These are phyloP conservation scores for Leccinellum rugosiceps DNA, from an alignment of 768 basidiomycete species.

Conservation along the genomic window DNA sequence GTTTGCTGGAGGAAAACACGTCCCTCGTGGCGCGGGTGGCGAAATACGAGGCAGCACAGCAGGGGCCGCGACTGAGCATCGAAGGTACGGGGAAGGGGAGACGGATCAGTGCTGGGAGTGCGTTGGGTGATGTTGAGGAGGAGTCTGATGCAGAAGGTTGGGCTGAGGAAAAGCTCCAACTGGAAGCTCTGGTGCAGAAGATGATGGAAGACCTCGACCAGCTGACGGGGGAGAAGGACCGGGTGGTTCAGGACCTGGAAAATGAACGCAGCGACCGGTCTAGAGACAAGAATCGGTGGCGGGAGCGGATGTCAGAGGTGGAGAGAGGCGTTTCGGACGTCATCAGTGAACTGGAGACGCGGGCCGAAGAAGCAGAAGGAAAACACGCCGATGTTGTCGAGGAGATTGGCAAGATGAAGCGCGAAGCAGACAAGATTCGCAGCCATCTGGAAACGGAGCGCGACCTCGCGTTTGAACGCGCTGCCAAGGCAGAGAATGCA, in stretches of 20 bases:
- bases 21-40: constrained; percentile 52
- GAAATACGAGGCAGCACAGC: constrained; percentile 48
- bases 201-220: constrained; percentile 35
- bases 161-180: constrained; percentile 64
- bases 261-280: constrained; percentile 56
- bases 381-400: constrained; percentile 38
- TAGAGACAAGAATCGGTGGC: constrained; percentile 68
- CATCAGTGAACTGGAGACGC: constrained; percentile 60
- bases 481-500: constrained; percentile 59
- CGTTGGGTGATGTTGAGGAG: constrained; percentile 61
- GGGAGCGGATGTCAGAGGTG: constrained; percentile 66
- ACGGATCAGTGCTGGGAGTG: constrained; percentile 51
- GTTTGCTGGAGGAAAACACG: constrained; percentile 85
- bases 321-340: constrained; percentile 68
- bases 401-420: constrained; percentile 39
- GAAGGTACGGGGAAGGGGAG: constrained; percentile 36
- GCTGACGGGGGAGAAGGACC: constrained; percentile 45
- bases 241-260: constrained; percentile 44
- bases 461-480: constrained; percentile 55
- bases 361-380: constrained; percentile 50
- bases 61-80: constrained; percentile 26
- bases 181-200: constrained; percentile 45
- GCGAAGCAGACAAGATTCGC: constrained; percentile 45
- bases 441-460: constrained; percentile 48
- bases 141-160: constrained; percentile 62